Percentiles rank a stretch among this genome's conserved stretches.
These are phyloP conservation scores for Alternaria burnsii DNA, from an alignment of 2,329 filamentous ascomycete species.

Conservation along the genomic window DNA sequence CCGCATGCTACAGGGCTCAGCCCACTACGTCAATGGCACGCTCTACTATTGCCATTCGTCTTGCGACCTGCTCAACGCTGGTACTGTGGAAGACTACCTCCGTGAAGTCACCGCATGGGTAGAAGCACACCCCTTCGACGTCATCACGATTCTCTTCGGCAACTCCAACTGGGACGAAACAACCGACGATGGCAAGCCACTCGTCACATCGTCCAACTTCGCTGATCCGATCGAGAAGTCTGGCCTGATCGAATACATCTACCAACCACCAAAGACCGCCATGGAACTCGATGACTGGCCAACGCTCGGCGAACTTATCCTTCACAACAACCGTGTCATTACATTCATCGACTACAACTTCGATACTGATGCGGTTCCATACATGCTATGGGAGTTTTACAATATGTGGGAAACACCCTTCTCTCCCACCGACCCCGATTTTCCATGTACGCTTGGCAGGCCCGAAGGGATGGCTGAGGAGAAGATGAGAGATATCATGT, in stretches of 20 bases:
- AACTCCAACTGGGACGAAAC: slow-evolving; percentile 67
- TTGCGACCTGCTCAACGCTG: slow-evolving; percentile 84
- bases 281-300: slow-evolving; percentile 86
- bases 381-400: slow-evolving; percentile 86
- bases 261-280: slow-evolving; percentile 76
- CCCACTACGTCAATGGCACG: slow-evolving; percentile 65
- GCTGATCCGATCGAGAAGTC: slow-evolving; percentile 73
- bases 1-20: slow-evolving; percentile 66
- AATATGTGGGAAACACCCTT: slow-evolving; percentile 95
- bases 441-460: slow-evolving; percentile 81
- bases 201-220: slow-evolving; percentile 71
- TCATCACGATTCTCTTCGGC: slow-evolving; percentile 86
- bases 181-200: slow-evolving; percentile 50
- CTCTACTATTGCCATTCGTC: slow-evolving; percentile 86
- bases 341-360: slow-evolving; percentile 61
- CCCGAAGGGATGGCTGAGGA: slow-evolving; percentile 70
- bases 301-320: slow-evolving; percentile 71
- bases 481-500: slow-evolving; percentile 69
- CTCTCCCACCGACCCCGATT: slow-evolving; percentile 71
- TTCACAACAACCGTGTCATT: slow-evolving; percentile 49
- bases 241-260: slow-evolving; percentile 77
- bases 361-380: slow-evolving; percentile 80
- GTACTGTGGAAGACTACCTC: slow-evolving; percentile 80
- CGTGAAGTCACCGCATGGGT: slow-evolving; percentile 77
- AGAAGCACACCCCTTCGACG: slow-evolving; percentile 79